Percentiles rank a stretch among this genome's conserved stretches.
These are phyloP conservation scores for Marasmius tenuissimus DNA, from an alignment of 1,284 basidiomycete species.

Conservation along the genomic window DNA sequence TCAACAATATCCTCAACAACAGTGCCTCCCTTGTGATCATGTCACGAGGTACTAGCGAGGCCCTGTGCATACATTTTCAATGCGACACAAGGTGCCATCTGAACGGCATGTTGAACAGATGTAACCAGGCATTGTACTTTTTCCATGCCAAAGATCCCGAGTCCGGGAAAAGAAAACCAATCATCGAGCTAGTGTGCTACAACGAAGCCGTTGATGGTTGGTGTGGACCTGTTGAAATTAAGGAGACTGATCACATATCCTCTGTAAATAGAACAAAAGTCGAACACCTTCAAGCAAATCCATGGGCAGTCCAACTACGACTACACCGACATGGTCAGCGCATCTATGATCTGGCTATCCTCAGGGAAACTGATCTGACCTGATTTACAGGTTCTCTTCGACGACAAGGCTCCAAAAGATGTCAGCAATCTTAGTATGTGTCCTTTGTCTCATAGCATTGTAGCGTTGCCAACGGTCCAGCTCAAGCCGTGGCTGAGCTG, in stretches of 20 bases:
- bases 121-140: no score
- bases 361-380: no score
- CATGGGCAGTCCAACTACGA: constrained; percentile 11
- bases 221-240: no score
- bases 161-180: no score
- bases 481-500: neutral
- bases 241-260: no score
- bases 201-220: no score
- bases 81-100: neutral
- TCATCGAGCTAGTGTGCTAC: no score
- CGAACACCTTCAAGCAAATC: constrained; percentile 15
- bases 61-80: neutral
- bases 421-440: neutral
- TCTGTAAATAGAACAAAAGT: constrained; percentile 13
- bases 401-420: no score
- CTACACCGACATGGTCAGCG: constrained; percentile 12
- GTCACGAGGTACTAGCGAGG: constrained; percentile 9
- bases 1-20: constrained; percentile 8
- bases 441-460: neutral
- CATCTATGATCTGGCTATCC: neutral
- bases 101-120: no score
- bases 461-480: neutral
- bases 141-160: no score
- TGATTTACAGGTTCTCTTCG: no score
- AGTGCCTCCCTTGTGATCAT: constrained; percentile 7